These are phyloP conservation scores for Suillus alpinus DNA, from an alignment of 768 basidiomycete genomes.

Conservation along the genomic window DNA sequence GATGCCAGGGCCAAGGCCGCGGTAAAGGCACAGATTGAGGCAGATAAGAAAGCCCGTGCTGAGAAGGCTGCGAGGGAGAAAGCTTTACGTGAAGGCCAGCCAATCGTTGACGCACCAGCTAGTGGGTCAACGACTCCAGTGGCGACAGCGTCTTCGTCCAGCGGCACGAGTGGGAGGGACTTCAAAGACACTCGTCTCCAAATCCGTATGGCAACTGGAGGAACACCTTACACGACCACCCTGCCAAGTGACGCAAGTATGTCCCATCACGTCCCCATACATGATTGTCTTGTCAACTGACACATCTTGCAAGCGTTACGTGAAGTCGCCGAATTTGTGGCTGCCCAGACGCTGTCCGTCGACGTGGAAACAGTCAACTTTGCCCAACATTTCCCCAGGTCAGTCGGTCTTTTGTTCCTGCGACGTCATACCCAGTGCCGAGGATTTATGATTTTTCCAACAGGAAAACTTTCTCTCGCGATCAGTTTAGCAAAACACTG, in stretches of 20 bases:
- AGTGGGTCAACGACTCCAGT: slow-evolving; percentile 33
- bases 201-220: slow-evolving; percentile 78
- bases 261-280: slow-evolving; percentile 25
- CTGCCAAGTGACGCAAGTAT: slow-evolving; percentile 75
- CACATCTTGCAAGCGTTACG: slow-evolving; percentile 54
- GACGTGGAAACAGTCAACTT: slow-evolving; percentile 79
- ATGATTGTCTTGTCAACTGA: neutral
- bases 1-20: slow-evolving; percentile 85
- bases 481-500: slow-evolving; percentile 78
- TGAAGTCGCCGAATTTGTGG: slow-evolving; percentile 86
- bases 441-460: neutral
- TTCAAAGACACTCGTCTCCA: slow-evolving; percentile 88
- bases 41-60: slow-evolving; percentile 85
- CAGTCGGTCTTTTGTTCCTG: slow-evolving; percentile 17
- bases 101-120: slow-evolving; percentile 33
- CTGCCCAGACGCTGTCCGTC: slow-evolving; percentile 64
- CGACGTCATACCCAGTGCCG: neutral
- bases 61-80: slow-evolving; percentile 90
- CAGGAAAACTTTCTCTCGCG: slow-evolving; percentile 74
- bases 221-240: slow-evolving; percentile 77
- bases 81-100: slow-evolving; percentile 78
- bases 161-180: slow-evolving; percentile 60
- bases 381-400: slow-evolving; percentile 85
- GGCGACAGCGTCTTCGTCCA: slow-evolving; percentile 33
- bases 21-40: slow-evolving; percentile 92